Conservation (phyloP, 495 filamentous ascomycete species). For the Aspergillus sclerotioniger region DNA sequence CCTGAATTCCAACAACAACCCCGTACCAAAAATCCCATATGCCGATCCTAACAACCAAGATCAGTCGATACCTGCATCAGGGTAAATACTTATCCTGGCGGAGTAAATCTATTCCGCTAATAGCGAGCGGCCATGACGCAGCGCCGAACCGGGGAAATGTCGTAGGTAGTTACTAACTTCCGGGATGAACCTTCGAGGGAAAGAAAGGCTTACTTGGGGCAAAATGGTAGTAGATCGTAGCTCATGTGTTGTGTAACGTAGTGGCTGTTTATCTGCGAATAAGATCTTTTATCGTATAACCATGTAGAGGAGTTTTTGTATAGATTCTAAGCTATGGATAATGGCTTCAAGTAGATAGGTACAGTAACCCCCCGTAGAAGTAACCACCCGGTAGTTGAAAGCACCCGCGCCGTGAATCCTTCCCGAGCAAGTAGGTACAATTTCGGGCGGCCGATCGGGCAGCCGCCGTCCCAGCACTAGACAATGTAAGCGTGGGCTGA, state of each 20-base stretch:
- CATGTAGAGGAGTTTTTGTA: too few relatives aligned
- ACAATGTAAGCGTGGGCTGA: slow-evolving; percentile 8
- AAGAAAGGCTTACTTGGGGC: too few relatives aligned
- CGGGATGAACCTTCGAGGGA: too few relatives aligned
- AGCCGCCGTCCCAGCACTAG: background rate
- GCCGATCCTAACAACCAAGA: background rate
- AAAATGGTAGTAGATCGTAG: background rate
- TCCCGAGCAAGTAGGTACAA: background rate
- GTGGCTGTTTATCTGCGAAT: too few relatives aligned
- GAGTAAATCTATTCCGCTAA: background rate
- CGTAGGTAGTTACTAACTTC: too few relatives aligned
- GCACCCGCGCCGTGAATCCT: background rate
- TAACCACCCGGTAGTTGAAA: background rate
- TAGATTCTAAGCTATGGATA: too few relatives aligned
- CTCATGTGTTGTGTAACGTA: background rate
- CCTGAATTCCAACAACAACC: too few relatives aligned
- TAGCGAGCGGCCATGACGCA: background rate
- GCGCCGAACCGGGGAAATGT: too few relatives aligned
- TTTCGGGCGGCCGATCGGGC: background rate
- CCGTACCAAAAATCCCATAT: too few relatives aligned
- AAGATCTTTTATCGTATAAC: too few relatives aligned
- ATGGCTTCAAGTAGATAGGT: too few relatives aligned
- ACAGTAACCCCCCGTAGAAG: too few relatives aligned
- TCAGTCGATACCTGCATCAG: background rate
- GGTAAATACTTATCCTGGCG: background rate